Conservation (phyloP, 768 basidiomycete genomes). For the Tremella fuciformis region DNA sequence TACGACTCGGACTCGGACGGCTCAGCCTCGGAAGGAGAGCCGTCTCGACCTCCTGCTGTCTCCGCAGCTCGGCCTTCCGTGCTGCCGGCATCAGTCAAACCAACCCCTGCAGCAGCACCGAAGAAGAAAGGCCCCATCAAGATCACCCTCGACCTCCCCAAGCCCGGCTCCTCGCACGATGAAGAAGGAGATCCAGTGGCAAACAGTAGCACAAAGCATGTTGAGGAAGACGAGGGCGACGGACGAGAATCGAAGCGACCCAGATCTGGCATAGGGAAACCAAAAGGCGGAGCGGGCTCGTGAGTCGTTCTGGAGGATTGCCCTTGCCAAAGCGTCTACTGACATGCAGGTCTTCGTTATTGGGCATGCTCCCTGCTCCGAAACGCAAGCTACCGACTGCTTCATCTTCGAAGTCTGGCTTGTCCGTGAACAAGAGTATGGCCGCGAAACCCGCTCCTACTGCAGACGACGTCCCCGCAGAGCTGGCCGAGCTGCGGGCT, state of each 20-base stretch:
- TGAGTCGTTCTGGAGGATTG: constrained; percentile 14
- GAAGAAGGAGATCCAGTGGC: constrained; percentile 4
- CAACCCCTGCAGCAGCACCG: constrained; percentile 4
- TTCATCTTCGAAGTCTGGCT: constrained; percentile 17
- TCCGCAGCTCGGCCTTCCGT: constrained; percentile 1
- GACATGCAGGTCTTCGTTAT: constrained; percentile 32
- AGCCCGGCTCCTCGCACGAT: constrained; percentile 13
- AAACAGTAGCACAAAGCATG: background rate
- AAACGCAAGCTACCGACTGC: constrained; percentile 42
- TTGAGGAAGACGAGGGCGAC: constrained; percentile 2
- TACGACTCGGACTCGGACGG: constrained; percentile 41
- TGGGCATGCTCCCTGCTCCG: constrained; percentile 49
- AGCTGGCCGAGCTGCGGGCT: background rate
- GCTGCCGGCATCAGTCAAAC: background rate
- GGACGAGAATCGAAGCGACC: constrained; percentile 17
- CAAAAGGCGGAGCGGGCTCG: constrained; percentile 35
- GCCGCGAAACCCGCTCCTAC: constrained; percentile 12
- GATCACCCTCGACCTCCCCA: constrained; percentile 45
- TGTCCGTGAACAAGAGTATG: constrained; percentile 36
- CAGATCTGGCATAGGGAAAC: constrained; percentile 9
- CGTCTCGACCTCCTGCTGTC: constrained; percentile 1
- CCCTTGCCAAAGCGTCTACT: background rate
- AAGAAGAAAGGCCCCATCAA: constrained; percentile 34
- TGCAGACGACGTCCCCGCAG: background rate
- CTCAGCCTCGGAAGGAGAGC: constrained; percentile 34